Percentiles rank a stretch among this genome's conserved stretches.
Evolutionary conservation across 2,329 filamentous ascomycete genomes (phyloP).

Genomic region (Dactylellina sp.): DNA sequence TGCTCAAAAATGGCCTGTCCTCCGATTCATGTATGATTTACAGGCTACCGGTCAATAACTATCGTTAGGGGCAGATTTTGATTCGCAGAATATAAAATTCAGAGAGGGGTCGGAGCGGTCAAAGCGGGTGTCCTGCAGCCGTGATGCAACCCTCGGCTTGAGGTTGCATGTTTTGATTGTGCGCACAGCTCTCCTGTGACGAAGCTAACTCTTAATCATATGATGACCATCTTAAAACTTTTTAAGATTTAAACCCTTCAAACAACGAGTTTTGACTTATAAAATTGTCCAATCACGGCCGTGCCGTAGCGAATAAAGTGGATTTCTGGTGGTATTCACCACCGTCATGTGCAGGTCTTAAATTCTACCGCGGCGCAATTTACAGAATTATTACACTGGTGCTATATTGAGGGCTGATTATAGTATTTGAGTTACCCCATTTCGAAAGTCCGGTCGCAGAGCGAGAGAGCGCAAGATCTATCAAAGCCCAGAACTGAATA

Average conservation of each 20-base stretch:
- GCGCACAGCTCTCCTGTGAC: not conserved
- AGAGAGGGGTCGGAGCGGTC: slow-evolving; percentile 41
- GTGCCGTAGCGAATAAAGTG: not conserved
- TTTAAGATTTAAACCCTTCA: slow-evolving; percentile 38
- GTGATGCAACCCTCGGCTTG: slow-evolving; percentile 6
- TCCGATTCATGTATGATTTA: slow-evolving; percentile 5
- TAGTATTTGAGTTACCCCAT: slow-evolving; percentile 19
- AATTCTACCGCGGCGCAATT: not conserved
- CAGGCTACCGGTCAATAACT: slow-evolving; percentile 11
- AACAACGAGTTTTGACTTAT: slow-evolving; percentile 3
- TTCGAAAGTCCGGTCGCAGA: slow-evolving; percentile 20
- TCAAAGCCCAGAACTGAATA: not conserved
- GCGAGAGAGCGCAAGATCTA: not conserved
- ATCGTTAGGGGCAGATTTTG: not conserved
- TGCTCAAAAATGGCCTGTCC: slow-evolving; percentile 5
- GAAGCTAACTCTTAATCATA: slow-evolving; percentile 25
- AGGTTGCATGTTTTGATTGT: not conserved
- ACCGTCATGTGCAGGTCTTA: not conserved
- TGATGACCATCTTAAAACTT: slow-evolving; percentile 28
- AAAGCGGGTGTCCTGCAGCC: slow-evolving; percentile 48
- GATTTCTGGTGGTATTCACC: not conserved
- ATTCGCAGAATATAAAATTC: slow-evolving; percentile 47
- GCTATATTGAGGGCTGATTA: not conserved
- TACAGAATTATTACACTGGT: too few relatives aligned
- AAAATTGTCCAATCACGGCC: slow-evolving; percentile 28